These are phyloP conservation scores for Anethum foeniculum DNA, from an alignment of 140 eudicot genomes.

Conservation along the genomic window DNA sequence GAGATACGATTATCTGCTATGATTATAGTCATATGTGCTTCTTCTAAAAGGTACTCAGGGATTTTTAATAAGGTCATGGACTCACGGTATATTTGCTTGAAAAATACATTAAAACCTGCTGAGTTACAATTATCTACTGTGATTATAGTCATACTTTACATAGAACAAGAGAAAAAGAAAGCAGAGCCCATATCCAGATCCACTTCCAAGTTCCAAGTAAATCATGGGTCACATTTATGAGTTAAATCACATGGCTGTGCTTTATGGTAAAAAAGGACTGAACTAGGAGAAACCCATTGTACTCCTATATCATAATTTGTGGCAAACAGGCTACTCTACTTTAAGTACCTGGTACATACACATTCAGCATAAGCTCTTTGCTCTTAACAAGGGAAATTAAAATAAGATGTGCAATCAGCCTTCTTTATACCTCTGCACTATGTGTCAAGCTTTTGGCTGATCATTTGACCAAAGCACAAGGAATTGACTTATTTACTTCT, in stretches of 20 bases:
- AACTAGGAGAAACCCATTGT: not conserved
- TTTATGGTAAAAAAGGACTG: not conserved
- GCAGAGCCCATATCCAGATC: not conserved
- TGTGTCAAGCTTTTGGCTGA: not conserved
- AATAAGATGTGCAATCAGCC: not conserved
- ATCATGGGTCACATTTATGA: not conserved
- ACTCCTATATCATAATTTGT: not conserved
- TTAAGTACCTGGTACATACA: not conserved
- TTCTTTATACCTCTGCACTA: not conserved
- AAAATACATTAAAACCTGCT: not conserved
- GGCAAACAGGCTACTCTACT: not conserved
- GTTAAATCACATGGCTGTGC: not conserved
- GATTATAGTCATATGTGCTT: not conserved
- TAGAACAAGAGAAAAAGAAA: not conserved
- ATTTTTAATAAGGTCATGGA: not conserved
- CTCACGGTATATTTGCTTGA: not conserved
- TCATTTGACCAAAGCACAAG: not conserved
- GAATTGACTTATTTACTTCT: not conserved
- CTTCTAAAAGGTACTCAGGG: not conserved
- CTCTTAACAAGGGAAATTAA: not conserved
- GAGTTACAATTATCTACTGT: not conserved
- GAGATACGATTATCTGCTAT: not conserved
- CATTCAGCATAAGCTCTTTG: not conserved
- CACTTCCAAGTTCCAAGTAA: not conserved
- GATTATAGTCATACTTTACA: not conserved